A percentile compares a stretch with the other conserved stretches of the same genome.
Conservation (phyloP, 2,329 filamentous ascomycete genomes). For the Hypomyces perniciosus region DNA sequence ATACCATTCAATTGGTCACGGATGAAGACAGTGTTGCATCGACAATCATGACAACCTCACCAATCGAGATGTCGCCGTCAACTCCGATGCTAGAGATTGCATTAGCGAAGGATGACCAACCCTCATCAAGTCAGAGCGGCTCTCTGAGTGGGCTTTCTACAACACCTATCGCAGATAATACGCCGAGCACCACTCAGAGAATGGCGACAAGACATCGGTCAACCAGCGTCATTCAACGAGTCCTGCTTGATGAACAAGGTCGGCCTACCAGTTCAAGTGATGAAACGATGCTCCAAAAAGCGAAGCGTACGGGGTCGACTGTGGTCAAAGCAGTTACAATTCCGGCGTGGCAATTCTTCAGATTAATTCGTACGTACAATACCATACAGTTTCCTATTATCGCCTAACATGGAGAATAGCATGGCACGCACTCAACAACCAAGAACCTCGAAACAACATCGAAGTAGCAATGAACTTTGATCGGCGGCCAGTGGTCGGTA, state of each 20-base stretch:
- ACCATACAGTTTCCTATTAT: not conserved
- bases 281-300: slow-evolving; percentile 36
- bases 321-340: slow-evolving; percentile 80
- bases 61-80: slow-evolving; percentile 24
- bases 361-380: slow-evolving; percentile 67
- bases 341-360: slow-evolving; percentile 97
- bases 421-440: slow-evolving; percentile 66
- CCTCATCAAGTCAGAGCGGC: not conserved
- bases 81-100: slow-evolving; percentile 2
- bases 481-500: slow-evolving; percentile 77
- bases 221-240: slow-evolving; percentile 56
- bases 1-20: slow-evolving; percentile 30
- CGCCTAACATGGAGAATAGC: slow-evolving; percentile 46
- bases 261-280: slow-evolving; percentile 38
- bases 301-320: slow-evolving; percentile 40
- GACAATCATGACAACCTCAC: slow-evolving; percentile 29
- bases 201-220: slow-evolving; percentile 39
- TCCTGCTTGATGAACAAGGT: slow-evolving; percentile 48
- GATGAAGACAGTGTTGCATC: slow-evolving; percentile 27
- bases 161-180: not conserved
- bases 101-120: not conserved
- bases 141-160: not conserved
- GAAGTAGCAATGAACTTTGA: slow-evolving; percentile 89
- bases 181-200: not conserved
- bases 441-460: slow-evolving; percentile 56